phyloP scores from a whole-genome alignment of 768 basidiomycete genomes.

The Macrocybe gigantea region DNA sequence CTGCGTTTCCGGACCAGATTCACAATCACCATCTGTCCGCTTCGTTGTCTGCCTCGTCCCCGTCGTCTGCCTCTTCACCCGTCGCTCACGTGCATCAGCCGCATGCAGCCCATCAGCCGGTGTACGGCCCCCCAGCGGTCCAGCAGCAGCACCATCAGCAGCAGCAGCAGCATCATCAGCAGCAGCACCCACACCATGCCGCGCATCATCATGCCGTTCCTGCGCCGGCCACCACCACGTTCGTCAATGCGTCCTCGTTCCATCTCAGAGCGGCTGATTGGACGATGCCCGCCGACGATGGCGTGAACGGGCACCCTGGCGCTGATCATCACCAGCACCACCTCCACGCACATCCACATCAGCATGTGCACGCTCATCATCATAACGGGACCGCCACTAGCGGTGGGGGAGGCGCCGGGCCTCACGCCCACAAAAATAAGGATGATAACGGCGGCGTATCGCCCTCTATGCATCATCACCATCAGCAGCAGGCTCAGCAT shows the following conservation, averaged over 20 bases:
- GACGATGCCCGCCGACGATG: slow-evolving; percentile 25
- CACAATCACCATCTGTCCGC: slow-evolving; percentile 9
- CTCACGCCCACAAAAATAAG: too few species aligned
- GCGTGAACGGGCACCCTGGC: slow-evolving; percentile 24
- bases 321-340: background rate
- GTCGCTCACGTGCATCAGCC: too few species aligned
- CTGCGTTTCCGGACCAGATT: slow-evolving; percentile 13
- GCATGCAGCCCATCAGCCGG: background rate
- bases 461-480: too few species aligned
- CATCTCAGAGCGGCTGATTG: slow-evolving; percentile 62
- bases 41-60: slow-evolving; percentile 5
- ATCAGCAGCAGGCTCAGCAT: too few species aligned
- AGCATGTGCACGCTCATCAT: background rate
- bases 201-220: slow-evolving; percentile 1
- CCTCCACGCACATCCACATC: background rate
- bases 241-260: slow-evolving; percentile 28
- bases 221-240: slow-evolving; percentile 6
- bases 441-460: too few species aligned
- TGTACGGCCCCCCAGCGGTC: background rate
- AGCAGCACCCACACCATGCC: slow-evolving; percentile 14
- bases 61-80: too few species aligned
- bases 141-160: slow-evolving; percentile 1
- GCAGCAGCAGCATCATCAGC: slow-evolving; percentile 17
- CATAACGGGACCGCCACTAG: background rate
- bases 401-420: too few species aligned